A percentile compares a stretch with the other conserved stretches of the same genome.
Conservation (phyloP, 2,329 filamentous ascomycete species). For the Cadophora sp. region DNA sequence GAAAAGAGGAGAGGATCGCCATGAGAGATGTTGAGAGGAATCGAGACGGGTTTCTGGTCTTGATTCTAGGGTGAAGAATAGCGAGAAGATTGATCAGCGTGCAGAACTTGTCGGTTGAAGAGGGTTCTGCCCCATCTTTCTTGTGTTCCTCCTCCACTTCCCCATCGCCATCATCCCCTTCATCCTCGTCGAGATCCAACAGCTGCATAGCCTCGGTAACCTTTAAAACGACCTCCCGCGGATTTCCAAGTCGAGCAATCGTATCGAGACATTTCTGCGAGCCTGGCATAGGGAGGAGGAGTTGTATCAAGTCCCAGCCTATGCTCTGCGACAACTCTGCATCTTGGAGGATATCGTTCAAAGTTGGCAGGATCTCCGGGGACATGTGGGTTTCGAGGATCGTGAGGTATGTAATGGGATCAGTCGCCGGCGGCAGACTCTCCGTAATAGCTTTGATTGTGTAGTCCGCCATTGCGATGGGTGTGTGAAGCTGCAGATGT, state of each 20-base stretch:
- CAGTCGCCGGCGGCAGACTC: slow-evolving; percentile 57
- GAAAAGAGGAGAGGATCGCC: slow-evolving; percentile 72
- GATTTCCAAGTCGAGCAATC: slow-evolving; percentile 79
- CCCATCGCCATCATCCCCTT: slow-evolving; percentile 36
- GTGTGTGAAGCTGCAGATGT: not conserved
- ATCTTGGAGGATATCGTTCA: slow-evolving; percentile 74
- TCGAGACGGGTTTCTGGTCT: slow-evolving; percentile 78
- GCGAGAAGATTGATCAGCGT: slow-evolving; percentile 74
- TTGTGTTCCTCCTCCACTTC: slow-evolving; percentile 33
- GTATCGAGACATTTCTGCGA: slow-evolving; percentile 76
- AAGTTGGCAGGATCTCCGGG: slow-evolving; percentile 68
- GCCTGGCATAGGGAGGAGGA: slow-evolving; percentile 71
- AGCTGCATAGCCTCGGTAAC: slow-evolving; percentile 75
- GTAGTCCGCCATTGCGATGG: slow-evolving; percentile 37
- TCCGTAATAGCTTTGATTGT: slow-evolving; percentile 42
- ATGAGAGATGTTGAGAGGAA: slow-evolving; percentile 81
- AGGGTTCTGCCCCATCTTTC: slow-evolving; percentile 33
- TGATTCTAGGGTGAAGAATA: slow-evolving; percentile 75
- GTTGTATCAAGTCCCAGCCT: slow-evolving; percentile 83
- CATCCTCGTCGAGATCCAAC: slow-evolving; percentile 53
- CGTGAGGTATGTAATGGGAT: slow-evolving; percentile 79
- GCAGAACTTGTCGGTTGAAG: slow-evolving; percentile 62
- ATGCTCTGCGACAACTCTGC: slow-evolving; percentile 74
- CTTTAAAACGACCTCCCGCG: slow-evolving; percentile 81
- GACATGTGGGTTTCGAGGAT: slow-evolving; percentile 77